Percentiles rank a stretch among this genome's conserved stretches.
Conservation (phyloP, 2,329 filamentous ascomycete genomes). For the Incumbomyces lentus region DNA sequence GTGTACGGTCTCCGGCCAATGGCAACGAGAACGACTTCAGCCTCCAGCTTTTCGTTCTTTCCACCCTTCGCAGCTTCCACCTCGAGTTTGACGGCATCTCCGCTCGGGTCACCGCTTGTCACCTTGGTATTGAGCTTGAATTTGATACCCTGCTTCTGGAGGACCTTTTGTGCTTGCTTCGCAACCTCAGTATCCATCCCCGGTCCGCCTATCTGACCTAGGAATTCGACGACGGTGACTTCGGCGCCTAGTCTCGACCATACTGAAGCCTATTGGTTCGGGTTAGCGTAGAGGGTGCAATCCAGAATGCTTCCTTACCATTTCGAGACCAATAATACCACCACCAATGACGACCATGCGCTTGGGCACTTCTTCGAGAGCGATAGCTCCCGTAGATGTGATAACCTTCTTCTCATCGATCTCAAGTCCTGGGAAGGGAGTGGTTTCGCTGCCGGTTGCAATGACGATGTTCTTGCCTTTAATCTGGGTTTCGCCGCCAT, state of each 20-base stretch:
- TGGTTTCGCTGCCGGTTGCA: conserved; percentile 88
- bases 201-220: conserved; percentile 90
- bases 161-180: conserved; percentile 83
- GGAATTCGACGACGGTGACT: conserved; percentile 94
- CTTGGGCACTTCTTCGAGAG: conserved; percentile 82
- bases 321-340: conserved; percentile 97
- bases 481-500: conserved; percentile 81
- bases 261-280: conserved; percentile 57
- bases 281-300: conserved; percentile 1
- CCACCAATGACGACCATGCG: conserved; percentile 96
- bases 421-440: conserved; percentile 88
- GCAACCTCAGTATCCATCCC: conserved; percentile 94
- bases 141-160: conserved; percentile 92
- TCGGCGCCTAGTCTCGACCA: conserved; percentile 91
- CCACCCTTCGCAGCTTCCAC: conserved; percentile 92
- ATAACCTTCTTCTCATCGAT: conserved; percentile 97
- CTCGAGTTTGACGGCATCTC: conserved; percentile 67
- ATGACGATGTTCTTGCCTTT: conserved; percentile 96
- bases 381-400: conserved; percentile 88
- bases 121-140: conserved; percentile 99
- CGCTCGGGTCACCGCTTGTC: conserved; percentile 66
- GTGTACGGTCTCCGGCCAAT: conserved; percentile 97
- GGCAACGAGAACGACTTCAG: conserved; percentile 90
- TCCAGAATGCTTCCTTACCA: conserved; percentile 46
- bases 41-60: conserved; percentile 83